Evolutionary conservation across 495 filamentous ascomycete genomes (phyloP), one percentile per base, ranked within the genome.

Genomic region (Evansstolkia leycettana): DNA sequence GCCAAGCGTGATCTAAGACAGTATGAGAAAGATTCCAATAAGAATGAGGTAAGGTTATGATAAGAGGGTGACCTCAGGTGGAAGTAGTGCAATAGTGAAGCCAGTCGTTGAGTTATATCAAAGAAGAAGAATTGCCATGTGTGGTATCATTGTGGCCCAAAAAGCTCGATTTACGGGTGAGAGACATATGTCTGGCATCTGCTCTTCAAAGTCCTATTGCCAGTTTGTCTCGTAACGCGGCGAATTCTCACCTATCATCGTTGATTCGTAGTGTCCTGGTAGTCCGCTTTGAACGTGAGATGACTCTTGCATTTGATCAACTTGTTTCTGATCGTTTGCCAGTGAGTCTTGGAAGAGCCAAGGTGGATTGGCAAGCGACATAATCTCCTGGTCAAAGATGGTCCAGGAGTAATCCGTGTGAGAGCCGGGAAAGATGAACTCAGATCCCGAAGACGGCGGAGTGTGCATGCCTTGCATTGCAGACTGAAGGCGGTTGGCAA

Each of bases 301-400:
- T 25, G 33, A 11, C 11, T 8, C 12, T n/a, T 5, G 13, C 14
- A 24, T 9, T 20, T 19, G 13, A 38, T 12, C 32, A 12, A 34
- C 20, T 16, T 29, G 31, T 10, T 28, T 28, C 6, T 11, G 3
- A 11, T 12, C 20, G 8, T 36, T 15, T 5, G 38, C 16, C n/a
- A 34, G 31, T 12, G 34, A 31, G n/a, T 51, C 54, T 4, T 58
- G 35, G 18, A 52, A 54, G 2, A 58, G 20, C 52, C 49, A 57
- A 1, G 52, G 44, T 18, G 48, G 51, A 16, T 55, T 55, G 15
- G 54, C 51, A 6, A 61, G 42, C n/a, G 46, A 41, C 45, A 61
- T 48, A 15, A 55, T 60, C 12, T 58, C 53, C 33, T 62, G 54
- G 25, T 64, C 60, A 17, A 64, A 64, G 23, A 64, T 60, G 3